These are phyloP conservation scores for Phoma sp. DNA, from an alignment of 2,329 filamentous ascomycete species.

Conservation along the genomic window DNA sequence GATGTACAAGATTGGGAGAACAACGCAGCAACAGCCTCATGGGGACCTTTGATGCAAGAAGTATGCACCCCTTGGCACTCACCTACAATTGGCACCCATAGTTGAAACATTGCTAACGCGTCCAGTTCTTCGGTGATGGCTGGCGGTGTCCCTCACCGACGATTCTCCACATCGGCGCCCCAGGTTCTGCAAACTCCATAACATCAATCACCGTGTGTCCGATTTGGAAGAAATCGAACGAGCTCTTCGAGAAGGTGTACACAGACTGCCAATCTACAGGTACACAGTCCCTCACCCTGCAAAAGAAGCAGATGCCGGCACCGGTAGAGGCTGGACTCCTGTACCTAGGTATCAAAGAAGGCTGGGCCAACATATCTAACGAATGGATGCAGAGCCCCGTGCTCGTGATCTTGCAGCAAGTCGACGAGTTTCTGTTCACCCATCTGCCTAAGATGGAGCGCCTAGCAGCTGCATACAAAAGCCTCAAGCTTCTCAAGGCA, in stretches of 20 bases:
- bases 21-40: slow-evolving; percentile 33
- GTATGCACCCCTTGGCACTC: slow-evolving; percentile 10
- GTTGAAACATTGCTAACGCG: too few relatives aligned
- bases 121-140: slow-evolving; percentile 39
- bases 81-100: background rate
- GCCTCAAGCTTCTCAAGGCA: slow-evolving; percentile 46
- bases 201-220: slow-evolving; percentile 27
- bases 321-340: slow-evolving; percentile 37
- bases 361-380: slow-evolving; percentile 33
- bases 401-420: slow-evolving; percentile 37
- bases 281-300: slow-evolving; percentile 13
- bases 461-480: slow-evolving; percentile 41
- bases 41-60: slow-evolving; percentile 41
- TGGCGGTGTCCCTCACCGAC: slow-evolving; percentile 42
- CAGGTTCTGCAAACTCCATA: slow-evolving; percentile 4
- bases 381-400: slow-evolving; percentile 42
- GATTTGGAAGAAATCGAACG: slow-evolving; percentile 41
- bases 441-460: slow-evolving; percentile 35
- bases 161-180: slow-evolving; percentile 39
- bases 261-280: slow-evolving; percentile 21
- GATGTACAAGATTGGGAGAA: slow-evolving; percentile 24
- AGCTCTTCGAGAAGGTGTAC: slow-evolving; percentile 41
- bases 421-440: slow-evolving; percentile 40
- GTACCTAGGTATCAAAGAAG: slow-evolving; percentile 40
- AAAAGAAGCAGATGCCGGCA: slow-evolving; percentile 12